Conservation (phyloP, 2,329 filamentous ascomycete genomes). For the Emergomyces africanus region DNA sequence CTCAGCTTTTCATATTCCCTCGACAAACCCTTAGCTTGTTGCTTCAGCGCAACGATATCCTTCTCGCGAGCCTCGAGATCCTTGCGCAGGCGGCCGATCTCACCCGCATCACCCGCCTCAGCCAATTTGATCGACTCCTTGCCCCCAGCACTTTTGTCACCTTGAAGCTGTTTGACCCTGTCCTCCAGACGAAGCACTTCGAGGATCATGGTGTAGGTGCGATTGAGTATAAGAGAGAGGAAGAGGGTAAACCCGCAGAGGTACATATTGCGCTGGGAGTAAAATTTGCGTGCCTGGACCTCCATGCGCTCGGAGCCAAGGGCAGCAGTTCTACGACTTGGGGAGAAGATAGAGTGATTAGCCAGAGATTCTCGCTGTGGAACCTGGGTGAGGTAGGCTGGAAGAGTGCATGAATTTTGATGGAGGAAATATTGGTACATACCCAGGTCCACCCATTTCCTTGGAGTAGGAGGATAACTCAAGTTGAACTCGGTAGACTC, state of each 20-base stretch:
- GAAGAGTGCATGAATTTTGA: constrained; percentile 8
- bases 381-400: neutral
- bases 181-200: constrained; percentile 87
- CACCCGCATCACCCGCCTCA: constrained; percentile 58
- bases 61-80: constrained; percentile 60
- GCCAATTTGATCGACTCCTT: constrained; percentile 63
- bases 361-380: neutral
- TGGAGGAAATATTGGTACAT: constrained; percentile 20
- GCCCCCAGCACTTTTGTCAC: constrained; percentile 43
- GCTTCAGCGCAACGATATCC: constrained; percentile 80
- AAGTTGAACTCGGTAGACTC: constrained; percentile 91
- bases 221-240: constrained; percentile 93
- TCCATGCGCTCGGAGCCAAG: constrained; percentile 93
- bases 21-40: constrained; percentile 73
- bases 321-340: constrained; percentile 46
- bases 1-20: constrained; percentile 76
- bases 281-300: constrained; percentile 98
- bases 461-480: constrained; percentile 67
- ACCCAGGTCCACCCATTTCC: constrained; percentile 40
- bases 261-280: constrained; percentile 99
- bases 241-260: constrained; percentile 99
- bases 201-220: constrained; percentile 95
- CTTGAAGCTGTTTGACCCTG: constrained; percentile 73
- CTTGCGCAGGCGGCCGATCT: constrained; percentile 63
- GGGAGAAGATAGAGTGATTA: constrained; percentile 6